Percentiles rank a stretch among this genome's conserved stretches.
Evolutionary conservation across 441 rosid genomes (phyloP).

Genomic region (Bocquillonia castaneifolia): DNA sequence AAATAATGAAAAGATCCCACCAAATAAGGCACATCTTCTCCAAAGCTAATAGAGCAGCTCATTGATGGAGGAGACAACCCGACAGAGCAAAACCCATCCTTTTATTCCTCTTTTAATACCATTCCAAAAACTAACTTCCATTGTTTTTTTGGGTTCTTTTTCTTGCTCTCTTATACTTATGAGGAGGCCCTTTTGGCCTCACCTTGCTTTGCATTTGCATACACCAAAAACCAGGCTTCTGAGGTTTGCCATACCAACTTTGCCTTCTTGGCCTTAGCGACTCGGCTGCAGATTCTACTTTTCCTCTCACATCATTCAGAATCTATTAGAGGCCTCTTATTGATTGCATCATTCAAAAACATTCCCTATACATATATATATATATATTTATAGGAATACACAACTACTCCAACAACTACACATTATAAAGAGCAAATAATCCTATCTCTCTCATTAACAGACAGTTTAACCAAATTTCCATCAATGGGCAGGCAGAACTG

Average conservation of each 20-base stretch:
- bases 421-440: constrained; percentile 6
- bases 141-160: constrained; percentile 19
- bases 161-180: constrained; percentile 18
- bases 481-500: constrained; percentile 35
- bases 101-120: constrained; percentile 30
- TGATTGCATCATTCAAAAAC: constrained; percentile 9
- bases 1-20: constrained; percentile 27
- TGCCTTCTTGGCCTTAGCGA: constrained; percentile 33
- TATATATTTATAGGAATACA: constrained; percentile 11
- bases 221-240: constrained; percentile 19
- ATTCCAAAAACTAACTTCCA: constrained; percentile 36
- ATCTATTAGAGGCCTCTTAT: constrained; percentile 6
- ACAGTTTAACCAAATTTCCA: not conserved
- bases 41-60: constrained; percentile 28
- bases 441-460: not conserved
- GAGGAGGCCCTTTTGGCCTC: constrained; percentile 21
- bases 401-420: no score
- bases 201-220: no score
- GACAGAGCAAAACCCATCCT: constrained; percentile 24
- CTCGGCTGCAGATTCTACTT: constrained; percentile 25
- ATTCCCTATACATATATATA: constrained; percentile 18
- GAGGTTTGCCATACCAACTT: constrained; percentile 20
- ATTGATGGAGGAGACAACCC: constrained; percentile 25
- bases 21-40: constrained; percentile 29
- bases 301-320: constrained; percentile 16